A percentile compares a stretch with the other conserved stretches of the same genome.
These are phyloP conservation scores for Orychophragmus violaceus DNA, from an alignment of 345 rosid species.

Conservation along the genomic window DNA sequence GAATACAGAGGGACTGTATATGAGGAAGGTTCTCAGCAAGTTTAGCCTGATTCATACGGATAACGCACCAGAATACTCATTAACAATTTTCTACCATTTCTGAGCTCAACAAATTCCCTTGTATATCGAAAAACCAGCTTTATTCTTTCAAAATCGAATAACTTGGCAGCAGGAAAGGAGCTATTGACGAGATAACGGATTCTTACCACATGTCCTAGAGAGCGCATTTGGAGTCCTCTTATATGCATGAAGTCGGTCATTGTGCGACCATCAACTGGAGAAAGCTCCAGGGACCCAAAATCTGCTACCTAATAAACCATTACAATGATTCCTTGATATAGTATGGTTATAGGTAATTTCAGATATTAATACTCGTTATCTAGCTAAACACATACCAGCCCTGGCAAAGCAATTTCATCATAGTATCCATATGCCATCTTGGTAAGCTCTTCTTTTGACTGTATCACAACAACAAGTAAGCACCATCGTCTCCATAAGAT, in stretches of 20 bases:
- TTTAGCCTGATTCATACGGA: slow-evolving; percentile 55
- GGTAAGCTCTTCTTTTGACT: slow-evolving; percentile 74
- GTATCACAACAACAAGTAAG: slow-evolving; percentile 24
- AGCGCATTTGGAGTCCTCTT: slow-evolving; percentile 86
- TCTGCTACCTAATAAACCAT: slow-evolving; percentile 66
- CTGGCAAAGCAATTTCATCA: slow-evolving; percentile 87
- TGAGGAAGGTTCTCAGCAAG: slow-evolving; percentile 95
- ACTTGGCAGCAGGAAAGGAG: slow-evolving; percentile 2
- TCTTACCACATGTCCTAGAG: slow-evolving; percentile 81
- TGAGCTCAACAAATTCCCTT: slow-evolving; percentile 1
- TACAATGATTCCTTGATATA: neutral
- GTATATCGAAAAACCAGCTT: neutral
- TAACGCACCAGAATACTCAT: slow-evolving; percentile 4
- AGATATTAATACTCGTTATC: slow-evolving; percentile 5
- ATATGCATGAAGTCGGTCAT: slow-evolving; percentile 96
- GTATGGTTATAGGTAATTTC: slow-evolving; percentile 19
- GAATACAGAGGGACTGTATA: slow-evolving; percentile 80
- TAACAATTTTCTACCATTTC: neutral
- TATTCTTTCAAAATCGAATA: neutral
- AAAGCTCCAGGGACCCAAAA: slow-evolving; percentile 94
- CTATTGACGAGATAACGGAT: slow-evolving; percentile 1
- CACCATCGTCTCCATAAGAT: neutral
- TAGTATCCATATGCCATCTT: slow-evolving; percentile 74
- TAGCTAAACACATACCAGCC: slow-evolving; percentile 58
- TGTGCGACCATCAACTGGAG: slow-evolving; percentile 96